A percentile compares a stretch with the other conserved stretches of the same genome.
Evolutionary conservation across 306 rosid genomes (phyloP).

Genomic region (Quercus rubra): DNA sequence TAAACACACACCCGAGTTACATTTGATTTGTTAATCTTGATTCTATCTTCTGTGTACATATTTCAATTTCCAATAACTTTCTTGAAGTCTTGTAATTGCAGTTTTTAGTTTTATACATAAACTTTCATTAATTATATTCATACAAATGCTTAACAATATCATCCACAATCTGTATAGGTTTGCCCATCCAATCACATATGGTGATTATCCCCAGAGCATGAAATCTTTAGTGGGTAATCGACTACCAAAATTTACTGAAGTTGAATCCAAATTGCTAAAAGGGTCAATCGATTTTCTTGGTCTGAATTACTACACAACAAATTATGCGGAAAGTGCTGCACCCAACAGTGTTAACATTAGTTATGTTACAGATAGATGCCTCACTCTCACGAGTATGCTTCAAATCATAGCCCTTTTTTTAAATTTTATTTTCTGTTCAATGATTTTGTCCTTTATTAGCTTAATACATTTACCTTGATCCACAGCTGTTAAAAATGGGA

Average conservation of each 20-base stretch:
- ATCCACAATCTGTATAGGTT: slow-evolving; percentile 28
- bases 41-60: too few relatives aligned
- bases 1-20: too few relatives aligned
- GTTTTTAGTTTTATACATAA: too few relatives aligned
- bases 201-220: slow-evolving; percentile 55
- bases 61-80: too few relatives aligned
- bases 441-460: too few relatives aligned
- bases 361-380: slow-evolving; percentile 29
- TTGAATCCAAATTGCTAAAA: slow-evolving; percentile 23
- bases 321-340: slow-evolving; percentile 32
- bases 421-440: too few relatives aligned
- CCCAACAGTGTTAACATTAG: slow-evolving; percentile 17
- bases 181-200: slow-evolving; percentile 48
- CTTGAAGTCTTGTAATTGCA: too few relatives aligned
- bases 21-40: too few relatives aligned
- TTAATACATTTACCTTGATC: too few relatives aligned
- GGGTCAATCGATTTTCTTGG: slow-evolving; percentile 63
- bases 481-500: slow-evolving; percentile 18
- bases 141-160: neutral
- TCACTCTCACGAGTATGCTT: slow-evolving; percentile 32
- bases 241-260: slow-evolving; percentile 49
- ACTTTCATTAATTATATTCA: neutral
- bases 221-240: slow-evolving; percentile 39
- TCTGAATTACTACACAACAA: slow-evolving; percentile 53
- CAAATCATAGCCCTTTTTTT: too few relatives aligned